Evolutionary conservation across 768 basidiomycete genomes (phyloP).

Genomic region (Fomitopsis serialis): DNA sequence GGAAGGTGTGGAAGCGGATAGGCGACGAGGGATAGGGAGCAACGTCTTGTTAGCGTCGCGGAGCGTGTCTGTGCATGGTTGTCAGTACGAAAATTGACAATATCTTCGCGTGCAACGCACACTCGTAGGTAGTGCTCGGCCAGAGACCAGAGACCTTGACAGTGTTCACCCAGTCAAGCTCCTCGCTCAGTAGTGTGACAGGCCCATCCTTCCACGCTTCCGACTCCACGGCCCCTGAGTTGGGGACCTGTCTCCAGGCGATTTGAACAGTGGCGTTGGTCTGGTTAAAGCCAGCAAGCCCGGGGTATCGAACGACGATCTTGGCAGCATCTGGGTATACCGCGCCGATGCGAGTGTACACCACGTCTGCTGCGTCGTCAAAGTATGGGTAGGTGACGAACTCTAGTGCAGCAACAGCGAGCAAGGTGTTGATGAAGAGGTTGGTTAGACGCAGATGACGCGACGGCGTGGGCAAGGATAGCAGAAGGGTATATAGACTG

Average conservation of each 20-base stretch:
- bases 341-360: constrained; percentile 67
- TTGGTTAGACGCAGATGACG: constrained; percentile 18
- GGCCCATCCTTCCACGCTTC: constrained; percentile 56
- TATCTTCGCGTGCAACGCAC: constrained; percentile 31
- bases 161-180: constrained; percentile 56
- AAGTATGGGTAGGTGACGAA: constrained; percentile 50
- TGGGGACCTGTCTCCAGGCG: constrained; percentile 37
- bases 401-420: constrained; percentile 38
- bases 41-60: constrained; percentile 34
- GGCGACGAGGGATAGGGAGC: constrained; percentile 46
- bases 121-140: constrained; percentile 69
- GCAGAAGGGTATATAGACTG: constrained; percentile 18
- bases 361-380: constrained; percentile 47
- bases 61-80: constrained; percentile 33
- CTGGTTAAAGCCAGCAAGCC: constrained; percentile 17
- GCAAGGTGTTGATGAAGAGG: constrained; percentile 34
- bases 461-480: constrained; percentile 28
- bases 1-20: constrained; percentile 67
- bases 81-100: constrained; percentile 1
- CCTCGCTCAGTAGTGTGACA: constrained; percentile 33
- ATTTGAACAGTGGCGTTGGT: constrained; percentile 29
- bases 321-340: constrained; percentile 61
- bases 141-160: constrained; percentile 52
- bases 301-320: constrained; percentile 57
- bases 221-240: constrained; percentile 22